Percentiles rank a stretch among this genome's conserved stretches.
Evolutionary conservation across 805 yeast species (phyloP).

Genomic region (Candida caryicola): DNA sequence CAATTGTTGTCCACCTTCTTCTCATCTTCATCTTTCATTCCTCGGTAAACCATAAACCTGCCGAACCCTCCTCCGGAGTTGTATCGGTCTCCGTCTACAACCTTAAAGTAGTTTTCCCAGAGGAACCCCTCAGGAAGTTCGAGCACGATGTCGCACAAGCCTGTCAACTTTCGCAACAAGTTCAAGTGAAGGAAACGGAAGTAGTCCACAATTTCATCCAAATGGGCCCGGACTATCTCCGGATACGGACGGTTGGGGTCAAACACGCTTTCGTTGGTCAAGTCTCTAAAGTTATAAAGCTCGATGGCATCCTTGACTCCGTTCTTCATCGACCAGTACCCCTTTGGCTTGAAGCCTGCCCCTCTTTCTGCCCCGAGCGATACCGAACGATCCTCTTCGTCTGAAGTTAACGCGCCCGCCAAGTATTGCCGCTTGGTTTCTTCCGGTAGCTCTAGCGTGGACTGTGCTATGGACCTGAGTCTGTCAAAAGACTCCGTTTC

Average conservation of each 20-base stretch:
- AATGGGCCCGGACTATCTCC: conserved; percentile 21
- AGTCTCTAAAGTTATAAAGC: conserved; percentile 26
- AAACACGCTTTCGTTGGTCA: conserved; percentile 22
- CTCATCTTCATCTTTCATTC: conserved; percentile 22
- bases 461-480: conserved; percentile 41
- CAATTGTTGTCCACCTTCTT: conserved; percentile 24
- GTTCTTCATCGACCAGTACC: conserved; percentile 30
- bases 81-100: conserved; percentile 18
- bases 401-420: conserved; percentile 39
- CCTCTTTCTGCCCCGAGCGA: conserved; percentile 31
- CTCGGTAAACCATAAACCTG: conserved; percentile 28
- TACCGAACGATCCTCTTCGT: conserved; percentile 22
- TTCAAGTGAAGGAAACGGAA: conserved; percentile 20
- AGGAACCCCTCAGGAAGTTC: conserved; percentile 28
- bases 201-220: conserved; percentile 22
- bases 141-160: conserved; percentile 25
- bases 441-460: conserved; percentile 38
- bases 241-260: conserved; percentile 23
- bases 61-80: conserved; percentile 31
- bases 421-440: conserved; percentile 36
- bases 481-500: conserved; percentile 27
- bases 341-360: conserved; percentile 28
- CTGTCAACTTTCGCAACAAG: conserved; percentile 21
- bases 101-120: conserved; percentile 28
- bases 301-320: conserved; percentile 28